Evolutionary conservation across 1,284 basidiomycete species (phyloP).

Genomic region (Macrocystidia cucumis): DNA sequence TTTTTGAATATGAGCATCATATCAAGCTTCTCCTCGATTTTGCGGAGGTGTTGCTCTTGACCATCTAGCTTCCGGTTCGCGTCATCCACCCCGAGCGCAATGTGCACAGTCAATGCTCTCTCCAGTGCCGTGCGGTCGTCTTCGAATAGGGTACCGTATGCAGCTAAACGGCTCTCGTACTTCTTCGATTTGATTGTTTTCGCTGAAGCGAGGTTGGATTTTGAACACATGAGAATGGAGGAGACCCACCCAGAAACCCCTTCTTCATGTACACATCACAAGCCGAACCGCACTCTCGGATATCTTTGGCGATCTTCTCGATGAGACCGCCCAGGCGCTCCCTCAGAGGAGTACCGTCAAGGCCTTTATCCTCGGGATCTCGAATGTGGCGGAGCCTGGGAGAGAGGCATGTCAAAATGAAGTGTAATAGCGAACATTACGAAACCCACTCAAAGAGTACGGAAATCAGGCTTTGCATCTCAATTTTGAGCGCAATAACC

Average conservation of each 20-base stretch:
- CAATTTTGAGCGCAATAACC: slow-evolving; percentile 28
- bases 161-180: slow-evolving; percentile 24
- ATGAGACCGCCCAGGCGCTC: slow-evolving; percentile 20
- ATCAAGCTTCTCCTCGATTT: slow-evolving; percentile 22
- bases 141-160: slow-evolving; percentile 17
- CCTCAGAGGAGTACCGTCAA: slow-evolving; percentile 20
- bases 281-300: slow-evolving; percentile 24
- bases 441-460: background rate
- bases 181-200: slow-evolving; percentile 23
- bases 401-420: background rate
- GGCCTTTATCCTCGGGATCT: slow-evolving; percentile 15
- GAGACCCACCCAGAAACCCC: slow-evolving; percentile 20
- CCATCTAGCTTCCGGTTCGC: slow-evolving; percentile 21
- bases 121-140: slow-evolving; percentile 21
- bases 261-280: slow-evolving; percentile 30
- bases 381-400: slow-evolving; percentile 19
- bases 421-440: background rate
- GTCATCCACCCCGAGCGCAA: slow-evolving; percentile 22
- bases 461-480: slow-evolving; percentile 38
- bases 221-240: background rate
- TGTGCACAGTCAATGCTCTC: slow-evolving; percentile 19
- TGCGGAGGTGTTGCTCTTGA: slow-evolving; percentile 13
- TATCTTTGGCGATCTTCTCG: slow-evolving; percentile 22
- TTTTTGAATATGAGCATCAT: slow-evolving; percentile 22
- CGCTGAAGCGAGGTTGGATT: slow-evolving; percentile 13